Conservation (phyloP, 148 eudicot genomes). For the Fallopia convolvulus region DNA sequence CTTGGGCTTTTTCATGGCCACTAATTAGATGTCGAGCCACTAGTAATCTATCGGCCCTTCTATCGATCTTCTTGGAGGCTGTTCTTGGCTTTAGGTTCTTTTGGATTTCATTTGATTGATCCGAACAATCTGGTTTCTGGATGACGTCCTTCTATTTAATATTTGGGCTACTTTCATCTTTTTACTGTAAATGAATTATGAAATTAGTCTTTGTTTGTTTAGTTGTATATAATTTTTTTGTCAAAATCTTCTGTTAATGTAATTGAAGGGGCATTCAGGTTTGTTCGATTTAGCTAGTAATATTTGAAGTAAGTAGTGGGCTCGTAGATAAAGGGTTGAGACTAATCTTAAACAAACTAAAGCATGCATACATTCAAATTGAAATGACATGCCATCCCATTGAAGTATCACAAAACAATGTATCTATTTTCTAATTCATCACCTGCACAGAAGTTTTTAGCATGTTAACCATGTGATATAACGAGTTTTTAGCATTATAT, state of each 20-base stretch:
- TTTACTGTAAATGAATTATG: background rate
- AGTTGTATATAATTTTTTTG: background rate
- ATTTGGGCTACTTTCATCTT: background rate
- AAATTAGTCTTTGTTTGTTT: background rate
- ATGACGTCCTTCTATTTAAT: background rate
- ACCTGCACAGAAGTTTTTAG: background rate
- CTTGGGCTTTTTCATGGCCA: background rate
- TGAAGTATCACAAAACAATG: background rate
- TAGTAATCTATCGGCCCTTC: background rate
- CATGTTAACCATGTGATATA: background rate
- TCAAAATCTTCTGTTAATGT: background rate
- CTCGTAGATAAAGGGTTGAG: background rate
- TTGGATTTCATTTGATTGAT: conserved; percentile 7
- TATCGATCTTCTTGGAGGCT: background rate
- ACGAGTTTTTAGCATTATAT: background rate
- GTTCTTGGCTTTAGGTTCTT: background rate
- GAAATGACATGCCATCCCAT: background rate
- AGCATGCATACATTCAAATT: background rate
- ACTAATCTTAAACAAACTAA: background rate
- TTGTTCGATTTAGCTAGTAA: background rate
- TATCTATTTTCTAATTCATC: background rate
- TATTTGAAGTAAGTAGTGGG: background rate
- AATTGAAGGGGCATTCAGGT: background rate
- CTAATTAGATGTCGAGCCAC: background rate
- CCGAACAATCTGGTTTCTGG: conserved; percentile 3